Conservation (phyloP, 2,329 filamentous ascomycete species). For the Aureobasidium musti region DNA sequence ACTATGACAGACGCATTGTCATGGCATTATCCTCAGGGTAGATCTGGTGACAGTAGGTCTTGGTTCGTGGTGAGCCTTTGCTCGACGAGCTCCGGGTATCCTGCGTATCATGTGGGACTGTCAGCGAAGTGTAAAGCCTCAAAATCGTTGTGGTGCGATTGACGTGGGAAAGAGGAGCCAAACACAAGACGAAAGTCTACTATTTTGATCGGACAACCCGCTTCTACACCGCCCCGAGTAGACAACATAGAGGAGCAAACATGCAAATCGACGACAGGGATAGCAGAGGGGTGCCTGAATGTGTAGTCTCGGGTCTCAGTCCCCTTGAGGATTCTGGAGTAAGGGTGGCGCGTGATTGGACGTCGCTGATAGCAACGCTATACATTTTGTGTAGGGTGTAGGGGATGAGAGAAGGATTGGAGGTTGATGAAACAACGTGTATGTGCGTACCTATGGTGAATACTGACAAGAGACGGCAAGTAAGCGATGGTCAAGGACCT, state of each 20-base stretch:
- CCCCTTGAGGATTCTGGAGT: not conserved
- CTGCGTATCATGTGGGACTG: not conserved
- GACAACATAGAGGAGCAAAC: not conserved
- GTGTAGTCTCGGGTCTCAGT: not conserved
- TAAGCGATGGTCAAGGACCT: not conserved
- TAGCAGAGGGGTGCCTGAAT: not conserved
- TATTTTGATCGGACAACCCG: not conserved
- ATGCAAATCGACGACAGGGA: not conserved
- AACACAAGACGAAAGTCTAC: not conserved
- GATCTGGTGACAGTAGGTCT: not conserved
- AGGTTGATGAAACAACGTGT: not conserved
- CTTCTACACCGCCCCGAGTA: not conserved
- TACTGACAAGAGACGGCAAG: not conserved
- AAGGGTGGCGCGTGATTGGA: not conserved
- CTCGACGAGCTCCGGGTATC: not conserved
- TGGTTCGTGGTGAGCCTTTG: not conserved
- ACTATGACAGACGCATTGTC: no score
- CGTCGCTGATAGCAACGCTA: not conserved
- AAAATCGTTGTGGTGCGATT: not conserved
- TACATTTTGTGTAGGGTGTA: not conserved
- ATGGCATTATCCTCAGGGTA: not conserved
- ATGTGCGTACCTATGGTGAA: not conserved
- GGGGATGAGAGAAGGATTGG: not conserved
- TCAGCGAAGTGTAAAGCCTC: not conserved
- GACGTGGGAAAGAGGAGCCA: not conserved